These are phyloP conservation scores for Alternaria solani DNA, from an alignment of 2,329 filamentous ascomycete genomes.

Conservation along the genomic window DNA sequence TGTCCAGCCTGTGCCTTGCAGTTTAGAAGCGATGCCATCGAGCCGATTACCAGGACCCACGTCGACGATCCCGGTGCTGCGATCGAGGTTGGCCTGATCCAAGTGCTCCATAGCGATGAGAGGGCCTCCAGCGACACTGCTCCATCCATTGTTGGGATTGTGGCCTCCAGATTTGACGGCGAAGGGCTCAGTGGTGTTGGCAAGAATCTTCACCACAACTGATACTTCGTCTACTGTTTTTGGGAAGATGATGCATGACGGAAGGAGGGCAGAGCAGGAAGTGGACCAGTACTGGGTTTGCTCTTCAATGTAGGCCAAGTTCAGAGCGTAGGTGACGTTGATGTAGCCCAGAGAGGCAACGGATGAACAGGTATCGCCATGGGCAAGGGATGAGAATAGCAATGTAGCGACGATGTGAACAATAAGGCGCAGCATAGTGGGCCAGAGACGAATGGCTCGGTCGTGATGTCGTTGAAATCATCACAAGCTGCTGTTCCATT, in stretches of 20 bases:
- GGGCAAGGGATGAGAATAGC: slow-evolving; percentile 4
- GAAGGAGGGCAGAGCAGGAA: slow-evolving; percentile 40
- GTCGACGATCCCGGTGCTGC: slow-evolving; percentile 35
- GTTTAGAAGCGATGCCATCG: slow-evolving; percentile 49
- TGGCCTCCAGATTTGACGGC: slow-evolving; percentile 56
- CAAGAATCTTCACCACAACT: slow-evolving; percentile 60
- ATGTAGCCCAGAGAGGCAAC: slow-evolving; percentile 34
- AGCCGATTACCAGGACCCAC: slow-evolving; percentile 47
- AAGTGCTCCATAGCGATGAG: slow-evolving; percentile 53
- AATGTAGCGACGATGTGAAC: slow-evolving; percentile 5
- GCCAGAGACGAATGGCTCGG: neutral
- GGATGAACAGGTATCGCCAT: slow-evolving; percentile 31
- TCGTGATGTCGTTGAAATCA: no score
- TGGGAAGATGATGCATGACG: slow-evolving; percentile 44
- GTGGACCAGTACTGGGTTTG: slow-evolving; percentile 45
- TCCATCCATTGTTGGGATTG: slow-evolving; percentile 57
- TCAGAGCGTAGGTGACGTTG: slow-evolving; percentile 28
- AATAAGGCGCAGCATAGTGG: slow-evolving; percentile 7
- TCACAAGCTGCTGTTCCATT: neutral
- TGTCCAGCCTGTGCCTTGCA: slow-evolving; percentile 49
- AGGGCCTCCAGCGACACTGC: slow-evolving; percentile 55
- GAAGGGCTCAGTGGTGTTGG: slow-evolving; percentile 46
- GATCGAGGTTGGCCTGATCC: slow-evolving; percentile 38
- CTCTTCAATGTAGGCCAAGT: slow-evolving; percentile 37
- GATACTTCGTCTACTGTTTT: slow-evolving; percentile 61